Base-by-base conservation (phyloP, 306 rosid species). In the Lagenaria siceraria region DNA sequence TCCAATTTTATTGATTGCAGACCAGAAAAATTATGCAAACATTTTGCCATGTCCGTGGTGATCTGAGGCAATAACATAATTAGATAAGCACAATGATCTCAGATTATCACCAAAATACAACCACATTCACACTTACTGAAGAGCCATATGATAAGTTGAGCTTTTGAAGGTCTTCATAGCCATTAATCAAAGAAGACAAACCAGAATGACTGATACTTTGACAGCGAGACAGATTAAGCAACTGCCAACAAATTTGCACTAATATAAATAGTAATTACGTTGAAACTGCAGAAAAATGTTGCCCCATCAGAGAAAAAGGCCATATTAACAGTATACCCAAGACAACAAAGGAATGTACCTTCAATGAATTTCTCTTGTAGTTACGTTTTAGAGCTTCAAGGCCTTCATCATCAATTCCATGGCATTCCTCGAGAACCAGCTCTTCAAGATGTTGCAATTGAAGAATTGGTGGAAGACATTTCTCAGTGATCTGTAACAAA, bases 211-310 rank as follows among this genome's bases (percentile, higher is more conserved):
- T 74, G 46, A 89, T 70, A 77, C 82, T 86, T 84, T 51, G 85
- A 88, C 94, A 91, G 61, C 85, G 79, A 48, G 91, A 81, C 86
- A 89, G 59, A 85, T 89, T 84, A 71, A 91, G 85, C 81, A 35
- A 82, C 97, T 91, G 88, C 54, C 25, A 12, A 58, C 69, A 42
- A 46, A 24, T 27, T 78, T 52, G 24, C 75, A 68, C 74, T 22
- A 6, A 68, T 42, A 17, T 68, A 53, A 68, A 12, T n/a, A n/a
- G 52, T 19, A 38, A 4, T 64, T 33, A 64, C 22, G 2, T 64
- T 31, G n/a, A 35, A 31, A 19, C 71, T 18, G 48, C 71, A 33
- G 15, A 64, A 8, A 17, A 17, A 35, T 64, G 38, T 33, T 64
- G 24, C 7, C 31, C 19, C 55, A 51, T 35, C 72, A 36, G 7